These are phyloP conservation scores for Bruguiera parviflora DNA, from an alignment of 345 rosid species.

Conservation along the genomic window DNA sequence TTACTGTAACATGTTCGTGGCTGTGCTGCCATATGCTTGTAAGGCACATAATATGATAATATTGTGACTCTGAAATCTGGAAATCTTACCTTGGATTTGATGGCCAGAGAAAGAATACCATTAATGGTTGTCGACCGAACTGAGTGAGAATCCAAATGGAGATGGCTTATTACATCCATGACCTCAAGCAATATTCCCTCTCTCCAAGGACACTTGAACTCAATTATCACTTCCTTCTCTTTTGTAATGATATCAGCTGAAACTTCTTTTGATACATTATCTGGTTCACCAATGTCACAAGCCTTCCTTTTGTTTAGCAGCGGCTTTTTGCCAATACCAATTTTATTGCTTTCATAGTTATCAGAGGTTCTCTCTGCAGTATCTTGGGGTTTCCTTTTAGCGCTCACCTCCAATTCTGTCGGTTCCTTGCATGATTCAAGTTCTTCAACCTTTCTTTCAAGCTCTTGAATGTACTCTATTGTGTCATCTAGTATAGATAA, in stretches of 20 bases:
- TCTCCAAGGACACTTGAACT: constrained; percentile 70
- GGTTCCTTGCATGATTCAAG: constrained; percentile 46
- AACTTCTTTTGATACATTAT: constrained; percentile 33
- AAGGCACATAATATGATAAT: not conserved
- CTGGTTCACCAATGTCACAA: constrained; percentile 31
- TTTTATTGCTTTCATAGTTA: constrained; percentile 39
- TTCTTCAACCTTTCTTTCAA: constrained; percentile 62
- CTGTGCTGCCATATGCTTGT: not conserved
- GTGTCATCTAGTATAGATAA: constrained; percentile 77
- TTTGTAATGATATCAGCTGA: constrained; percentile 34
- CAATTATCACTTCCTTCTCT: constrained; percentile 55
- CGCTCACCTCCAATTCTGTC: constrained; percentile 34
- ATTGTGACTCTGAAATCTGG: not conserved
- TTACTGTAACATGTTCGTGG: not conserved
- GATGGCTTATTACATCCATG: constrained; percentile 60
- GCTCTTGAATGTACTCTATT: constrained; percentile 63
- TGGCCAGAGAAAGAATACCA: constrained; percentile 57
- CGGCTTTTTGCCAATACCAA: constrained; percentile 22
- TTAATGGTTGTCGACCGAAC: constrained; percentile 64
- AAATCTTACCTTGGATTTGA: constrained; percentile 61
- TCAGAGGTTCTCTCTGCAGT: constrained; percentile 58
- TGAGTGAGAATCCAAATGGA: constrained; percentile 68
- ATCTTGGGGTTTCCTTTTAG: constrained; percentile 45
- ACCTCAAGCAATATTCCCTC: constrained; percentile 80
- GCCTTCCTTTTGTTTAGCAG: constrained; percentile 57